These are phyloP conservation scores for Ogataea dorogensis DNA, from an alignment of 805 yeast genomes.

Conservation along the genomic window DNA sequence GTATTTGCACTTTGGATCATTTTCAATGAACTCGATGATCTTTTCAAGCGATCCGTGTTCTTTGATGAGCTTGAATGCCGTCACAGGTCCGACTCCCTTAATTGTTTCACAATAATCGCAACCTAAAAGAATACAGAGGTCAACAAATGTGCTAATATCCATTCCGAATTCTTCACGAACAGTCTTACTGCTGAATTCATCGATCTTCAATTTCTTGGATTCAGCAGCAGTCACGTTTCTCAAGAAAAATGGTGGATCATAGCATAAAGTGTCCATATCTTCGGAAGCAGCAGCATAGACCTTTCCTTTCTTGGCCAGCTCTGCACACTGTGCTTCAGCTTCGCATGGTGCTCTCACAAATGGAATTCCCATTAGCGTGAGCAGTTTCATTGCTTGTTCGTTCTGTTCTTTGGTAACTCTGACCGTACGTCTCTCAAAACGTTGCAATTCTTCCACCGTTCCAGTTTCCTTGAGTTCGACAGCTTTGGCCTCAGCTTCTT, in stretches of 20 bases:
- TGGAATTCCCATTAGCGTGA: conserved; percentile 93
- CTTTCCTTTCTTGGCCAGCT: conserved; percentile 80
- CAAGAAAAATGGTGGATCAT: conserved; percentile 76
- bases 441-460: conserved; percentile 69
- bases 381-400: conserved; percentile 83
- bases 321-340: conserved; percentile 99
- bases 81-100: conserved; percentile 93
- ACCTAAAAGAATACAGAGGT: conserved; percentile 88
- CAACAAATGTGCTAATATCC: conserved; percentile 73
- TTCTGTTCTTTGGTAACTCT: conserved; percentile 87
- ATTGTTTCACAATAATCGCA: conserved; percentile 98
- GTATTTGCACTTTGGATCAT: conserved; percentile 60
- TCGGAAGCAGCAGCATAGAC: conserved; percentile 98
- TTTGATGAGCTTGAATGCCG: conserved; percentile 83
- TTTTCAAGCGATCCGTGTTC: conserved; percentile 83
- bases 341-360: conserved; percentile 93
- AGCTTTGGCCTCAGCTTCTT: conserved; percentile 75
- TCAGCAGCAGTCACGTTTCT: conserved; percentile 94
- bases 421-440: conserved; percentile 83
- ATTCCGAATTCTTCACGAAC: conserved; percentile 79
- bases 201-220: conserved; percentile 88
- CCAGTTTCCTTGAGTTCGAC: conserved; percentile 79
- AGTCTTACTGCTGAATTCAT: conserved; percentile 67
- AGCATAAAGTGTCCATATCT: conserved; percentile 98
- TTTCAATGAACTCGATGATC: conserved; percentile 62